A percentile compares a stretch with the other conserved stretches of the same genome.
Evolutionary conservation across 129 eudicot species (phyloP).

Genomic region (Lonicera japonica): DNA sequence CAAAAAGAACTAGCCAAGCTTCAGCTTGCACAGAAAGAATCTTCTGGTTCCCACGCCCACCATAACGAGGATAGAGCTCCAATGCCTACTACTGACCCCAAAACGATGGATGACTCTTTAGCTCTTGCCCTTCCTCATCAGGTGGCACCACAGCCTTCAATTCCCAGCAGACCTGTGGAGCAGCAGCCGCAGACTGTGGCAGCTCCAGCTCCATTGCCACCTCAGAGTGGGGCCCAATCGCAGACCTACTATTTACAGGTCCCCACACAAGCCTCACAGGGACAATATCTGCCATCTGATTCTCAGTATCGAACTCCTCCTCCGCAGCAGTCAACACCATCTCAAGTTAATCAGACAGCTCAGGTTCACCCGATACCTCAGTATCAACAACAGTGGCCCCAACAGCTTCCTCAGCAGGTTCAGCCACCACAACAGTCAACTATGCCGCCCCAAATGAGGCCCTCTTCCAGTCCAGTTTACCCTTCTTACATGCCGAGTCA

Average conservation of each 20-base stretch:
- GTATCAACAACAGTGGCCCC: conserved; percentile 45
- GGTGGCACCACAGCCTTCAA: conserved; percentile 47
- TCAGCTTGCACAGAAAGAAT: conserved; percentile 75
- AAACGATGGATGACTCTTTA: conserved; percentile 43
- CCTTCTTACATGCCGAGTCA: conserved; percentile 36
- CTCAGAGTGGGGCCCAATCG: conserved; percentile 27
- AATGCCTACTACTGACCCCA: conserved; percentile 36
- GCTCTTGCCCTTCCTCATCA: conserved; percentile 84
- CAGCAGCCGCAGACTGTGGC: conserved; percentile 17
- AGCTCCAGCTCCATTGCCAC: conserved; percentile 25
- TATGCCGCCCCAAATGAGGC: conserved; percentile 35
- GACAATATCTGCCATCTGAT: conserved; percentile 40
- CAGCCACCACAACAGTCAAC: conserved; percentile 22
- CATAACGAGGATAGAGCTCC: conserved; percentile 40
- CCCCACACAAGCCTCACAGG: conserved; percentile 37
- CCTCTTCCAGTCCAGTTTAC: conserved; percentile 26
- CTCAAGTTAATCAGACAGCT: conserved; percentile 37
- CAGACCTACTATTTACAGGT: conserved; percentile 39
- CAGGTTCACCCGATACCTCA: conserved; percentile 30
- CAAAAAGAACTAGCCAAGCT: conserved; percentile 89
- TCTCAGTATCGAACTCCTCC: conserved; percentile 35
- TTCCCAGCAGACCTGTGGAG: conserved; percentile 28
- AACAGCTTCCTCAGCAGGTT: conserved; percentile 23
- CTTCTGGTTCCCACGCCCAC: background rate
- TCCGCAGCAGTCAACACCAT: conserved; percentile 24